phyloP scores from a whole-genome alignment of 2,329 filamentous ascomycete species.

The Aphanoascus verrucosus region DNA sequence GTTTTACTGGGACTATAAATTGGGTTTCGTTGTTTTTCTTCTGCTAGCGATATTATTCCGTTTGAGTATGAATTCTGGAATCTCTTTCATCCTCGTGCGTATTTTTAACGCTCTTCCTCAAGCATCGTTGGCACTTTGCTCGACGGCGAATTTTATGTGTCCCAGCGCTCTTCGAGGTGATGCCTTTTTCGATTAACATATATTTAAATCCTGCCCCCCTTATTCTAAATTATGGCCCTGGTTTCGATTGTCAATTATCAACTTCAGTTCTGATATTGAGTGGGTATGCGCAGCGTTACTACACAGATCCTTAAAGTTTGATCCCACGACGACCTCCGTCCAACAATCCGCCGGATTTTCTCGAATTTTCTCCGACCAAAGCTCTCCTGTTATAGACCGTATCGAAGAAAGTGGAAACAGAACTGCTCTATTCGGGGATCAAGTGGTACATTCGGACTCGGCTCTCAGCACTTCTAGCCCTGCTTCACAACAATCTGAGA shows the following conservation, averaged over 20 bases:
- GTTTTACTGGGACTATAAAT: constrained; percentile 8
- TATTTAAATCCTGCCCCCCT: not conserved
- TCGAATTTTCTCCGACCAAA: constrained; percentile 26
- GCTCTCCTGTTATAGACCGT: constrained; percentile 29
- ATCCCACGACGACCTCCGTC: constrained; percentile 31
- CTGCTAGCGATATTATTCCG: not conserved
- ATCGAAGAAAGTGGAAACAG: constrained; percentile 42
- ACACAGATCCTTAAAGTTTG: constrained; percentile 30
- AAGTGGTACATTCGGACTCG: constrained; percentile 29
- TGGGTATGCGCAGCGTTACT: constrained; percentile 25
- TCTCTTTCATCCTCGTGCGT: constrained; percentile 3
- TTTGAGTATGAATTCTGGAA: not conserved
- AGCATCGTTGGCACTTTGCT: not conserved
- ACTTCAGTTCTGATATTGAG: constrained; percentile 19
- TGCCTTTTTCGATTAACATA: too few species aligned
- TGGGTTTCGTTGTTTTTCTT: constrained; percentile 8
- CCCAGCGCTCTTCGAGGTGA: too few species aligned
- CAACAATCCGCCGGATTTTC: constrained; percentile 32
- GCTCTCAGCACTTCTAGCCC: constrained; percentile 42
- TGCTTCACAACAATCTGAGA: constrained; percentile 41
- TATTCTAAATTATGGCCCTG: not conserved
- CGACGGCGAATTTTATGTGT: not conserved
- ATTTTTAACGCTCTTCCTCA: not conserved
- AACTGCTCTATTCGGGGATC: constrained; percentile 40
- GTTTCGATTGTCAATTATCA: not conserved